These are phyloP conservation scores for Entomortierella lignicola DNA, from an alignment of 192 early-diverging fungal genomes.

Conservation along the genomic window DNA sequence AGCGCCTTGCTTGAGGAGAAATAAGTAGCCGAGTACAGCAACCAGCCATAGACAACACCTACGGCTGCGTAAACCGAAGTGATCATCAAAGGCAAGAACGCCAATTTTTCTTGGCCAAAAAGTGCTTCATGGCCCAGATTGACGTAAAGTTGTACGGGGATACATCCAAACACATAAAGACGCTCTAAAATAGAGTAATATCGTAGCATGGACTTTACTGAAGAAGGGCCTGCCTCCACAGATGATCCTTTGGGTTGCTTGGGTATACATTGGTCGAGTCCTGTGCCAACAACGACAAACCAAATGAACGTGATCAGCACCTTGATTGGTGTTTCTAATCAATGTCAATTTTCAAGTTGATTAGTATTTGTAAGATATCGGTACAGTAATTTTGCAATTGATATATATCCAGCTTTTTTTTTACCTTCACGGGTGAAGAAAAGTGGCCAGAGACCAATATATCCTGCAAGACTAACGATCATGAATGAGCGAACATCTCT, in stretches of 20 bases:
- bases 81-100: constrained; percentile 86
- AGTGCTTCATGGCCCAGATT: constrained; percentile 65
- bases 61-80: constrained; percentile 81
- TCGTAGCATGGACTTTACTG: constrained; percentile 8
- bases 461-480: constrained; percentile 71
- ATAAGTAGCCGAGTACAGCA: constrained; percentile 56
- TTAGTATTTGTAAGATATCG: too few relatives aligned
- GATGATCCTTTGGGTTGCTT: constrained; percentile 15
- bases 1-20: constrained; percentile 40
- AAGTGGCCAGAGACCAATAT: constrained; percentile 76
- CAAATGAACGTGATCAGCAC: constrained; percentile 55
- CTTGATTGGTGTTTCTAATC: constrained; percentile 61
- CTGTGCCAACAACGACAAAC: constrained; percentile 54
- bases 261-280: constrained; percentile 47
- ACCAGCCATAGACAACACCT: constrained; percentile 81
- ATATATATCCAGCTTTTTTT: background rate
- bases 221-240: constrained; percentile 4
- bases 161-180: constrained; percentile 68
- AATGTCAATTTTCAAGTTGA: background rate
- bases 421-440: constrained; percentile 75
- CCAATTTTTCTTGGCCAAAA: constrained; percentile 63
- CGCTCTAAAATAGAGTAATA: constrained; percentile 56
- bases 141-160: constrained; percentile 65
- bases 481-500: constrained; percentile 67
- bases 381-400: background rate